These are phyloP conservation scores for Pseudogymnoascus sp. DNA, from an alignment of 2,329 filamentous ascomycete species.

Conservation along the genomic window DNA sequence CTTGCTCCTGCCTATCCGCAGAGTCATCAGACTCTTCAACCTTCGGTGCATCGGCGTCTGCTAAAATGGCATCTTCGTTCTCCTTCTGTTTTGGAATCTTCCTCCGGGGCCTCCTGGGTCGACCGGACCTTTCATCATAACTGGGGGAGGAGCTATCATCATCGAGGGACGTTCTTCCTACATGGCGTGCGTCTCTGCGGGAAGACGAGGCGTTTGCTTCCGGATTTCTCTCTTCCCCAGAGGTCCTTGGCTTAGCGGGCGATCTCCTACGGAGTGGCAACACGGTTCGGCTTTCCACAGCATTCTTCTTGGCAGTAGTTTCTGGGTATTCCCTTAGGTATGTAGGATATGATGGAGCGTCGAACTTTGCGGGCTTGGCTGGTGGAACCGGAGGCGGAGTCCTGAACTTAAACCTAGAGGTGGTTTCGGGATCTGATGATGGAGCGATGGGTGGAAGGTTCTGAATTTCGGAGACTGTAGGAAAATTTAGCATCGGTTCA, in stretches of 20 bases:
- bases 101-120: constrained; percentile 25
- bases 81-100: constrained; percentile 25
- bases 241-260: constrained; percentile 13
- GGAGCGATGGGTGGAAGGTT: constrained; percentile 19
- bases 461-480: constrained; percentile 21
- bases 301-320: constrained; percentile 23
- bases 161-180: constrained; percentile 13
- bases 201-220: constrained; percentile 29
- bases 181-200: not conserved
- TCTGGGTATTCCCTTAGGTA: constrained; percentile 32
- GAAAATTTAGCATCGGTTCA: constrained; percentile 22
- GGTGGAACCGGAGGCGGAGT: constrained; percentile 20
- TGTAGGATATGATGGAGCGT: constrained; percentile 32
- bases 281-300: constrained; percentile 23
- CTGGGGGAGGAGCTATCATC: constrained; percentile 26
- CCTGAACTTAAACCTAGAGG: constrained; percentile 23
- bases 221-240: constrained; percentile 25
- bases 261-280: constrained; percentile 27
- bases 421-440: constrained; percentile 22
- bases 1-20: constrained; percentile 35
- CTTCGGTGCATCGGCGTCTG: constrained; percentile 33
- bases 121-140: constrained; percentile 26
- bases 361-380: constrained; percentile 26
- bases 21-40: constrained; percentile 35
- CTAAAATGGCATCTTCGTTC: constrained; percentile 30